Conservation (phyloP, 1,139 yeast genomes). For the Saccharomyces hybrid region DNA sequence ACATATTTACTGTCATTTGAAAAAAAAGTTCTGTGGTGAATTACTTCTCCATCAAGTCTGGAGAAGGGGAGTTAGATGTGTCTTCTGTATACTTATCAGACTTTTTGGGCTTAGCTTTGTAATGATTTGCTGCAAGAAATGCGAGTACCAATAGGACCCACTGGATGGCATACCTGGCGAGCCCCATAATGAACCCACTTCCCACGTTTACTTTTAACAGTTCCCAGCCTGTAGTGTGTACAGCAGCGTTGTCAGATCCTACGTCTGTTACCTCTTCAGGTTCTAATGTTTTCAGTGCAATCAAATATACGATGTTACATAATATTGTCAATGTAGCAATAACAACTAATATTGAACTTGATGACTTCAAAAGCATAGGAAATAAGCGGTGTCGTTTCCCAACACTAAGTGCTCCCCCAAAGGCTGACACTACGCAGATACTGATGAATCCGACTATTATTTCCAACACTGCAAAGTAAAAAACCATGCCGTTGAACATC, state of each 20-base stretch:
- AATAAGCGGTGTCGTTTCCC: constrained; percentile 9
- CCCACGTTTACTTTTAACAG: constrained; percentile 17
- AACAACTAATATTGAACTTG: constrained; percentile 5
- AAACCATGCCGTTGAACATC: constrained; percentile 10
- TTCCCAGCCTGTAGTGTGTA: constrained; percentile 12
- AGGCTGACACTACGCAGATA: constrained; percentile 6
- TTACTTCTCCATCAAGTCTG: not conserved
- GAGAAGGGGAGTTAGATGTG: not conserved
- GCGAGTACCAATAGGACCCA: constrained; percentile 11
- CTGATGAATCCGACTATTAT: constrained; percentile 4
- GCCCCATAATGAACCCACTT: constrained; percentile 18
- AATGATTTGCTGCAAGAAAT: constrained; percentile 11
- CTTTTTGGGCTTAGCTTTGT: constrained; percentile 4
- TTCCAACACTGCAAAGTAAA: constrained; percentile 2
- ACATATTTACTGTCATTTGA: not conserved
- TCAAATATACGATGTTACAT: constrained; percentile 8
- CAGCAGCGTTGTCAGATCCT: not conserved
- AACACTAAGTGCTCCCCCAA: constrained; percentile 11
- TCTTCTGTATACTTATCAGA: not conserved
- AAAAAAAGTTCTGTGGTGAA: not conserved
- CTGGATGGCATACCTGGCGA: constrained; percentile 16
- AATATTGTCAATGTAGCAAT: constrained; percentile 11
- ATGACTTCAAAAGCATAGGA: constrained; percentile 8
- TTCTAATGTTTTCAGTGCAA: constrained; percentile 14
- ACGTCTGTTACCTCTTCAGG: constrained; percentile 8